Conservation (phyloP, 2,329 filamentous ascomycete species). For the Pseudocercospora cruenta region DNA sequence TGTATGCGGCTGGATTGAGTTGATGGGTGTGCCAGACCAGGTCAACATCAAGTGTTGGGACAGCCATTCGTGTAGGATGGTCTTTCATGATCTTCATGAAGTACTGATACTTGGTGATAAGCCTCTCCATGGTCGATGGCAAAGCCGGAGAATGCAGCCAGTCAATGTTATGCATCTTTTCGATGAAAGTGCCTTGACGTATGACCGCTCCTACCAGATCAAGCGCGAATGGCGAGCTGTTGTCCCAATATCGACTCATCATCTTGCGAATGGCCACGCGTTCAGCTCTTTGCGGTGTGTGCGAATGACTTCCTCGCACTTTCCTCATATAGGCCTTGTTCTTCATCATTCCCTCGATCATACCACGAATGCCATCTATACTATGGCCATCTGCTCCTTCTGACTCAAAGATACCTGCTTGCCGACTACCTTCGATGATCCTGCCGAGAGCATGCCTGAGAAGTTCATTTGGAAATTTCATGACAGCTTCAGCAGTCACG, state of each 20-base stretch:
- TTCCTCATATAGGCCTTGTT: constrained; percentile 44
- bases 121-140: constrained; percentile 64
- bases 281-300: constrained; percentile 25
- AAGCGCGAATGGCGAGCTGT: constrained; percentile 65
- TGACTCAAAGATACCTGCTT: neutral
- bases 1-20: constrained; percentile 67
- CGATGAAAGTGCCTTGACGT: constrained; percentile 67
- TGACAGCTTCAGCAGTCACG: constrained; percentile 18
- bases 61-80: constrained; percentile 54
- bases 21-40: constrained; percentile 83
- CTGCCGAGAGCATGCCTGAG: constrained; percentile 53
- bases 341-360: constrained; percentile 54
- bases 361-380: constrained; percentile 49
- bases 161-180: constrained; percentile 76
- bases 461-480: constrained; percentile 35
- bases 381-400: neutral
- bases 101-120: constrained; percentile 66
- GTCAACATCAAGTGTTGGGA: constrained; percentile 76
- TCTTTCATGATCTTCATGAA: constrained; percentile 64
- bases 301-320: constrained; percentile 34
- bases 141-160: constrained; percentile 75
- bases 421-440: constrained; percentile 38
- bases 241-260: constrained; percentile 73
- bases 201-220: constrained; percentile 68
- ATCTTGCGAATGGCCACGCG: constrained; percentile 61